These are phyloP conservation scores for Aechmea fasciata DNA, from an alignment of 176 grass and related monocot genomes.

Conservation along the genomic window DNA sequence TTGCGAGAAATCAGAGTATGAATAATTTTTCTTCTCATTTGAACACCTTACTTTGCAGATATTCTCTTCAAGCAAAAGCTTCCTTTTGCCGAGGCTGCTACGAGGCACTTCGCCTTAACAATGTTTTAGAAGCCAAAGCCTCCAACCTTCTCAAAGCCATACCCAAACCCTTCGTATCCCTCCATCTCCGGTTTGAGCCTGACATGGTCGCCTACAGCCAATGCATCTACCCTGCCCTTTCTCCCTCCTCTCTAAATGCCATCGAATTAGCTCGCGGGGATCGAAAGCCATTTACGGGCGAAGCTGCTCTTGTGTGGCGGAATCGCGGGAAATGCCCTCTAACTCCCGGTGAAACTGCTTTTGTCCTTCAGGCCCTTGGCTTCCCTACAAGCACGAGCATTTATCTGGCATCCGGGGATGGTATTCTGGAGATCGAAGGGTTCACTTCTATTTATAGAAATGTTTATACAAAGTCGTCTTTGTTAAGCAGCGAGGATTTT, in stretches of 20 bases:
- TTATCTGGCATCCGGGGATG: conserved; percentile 89
- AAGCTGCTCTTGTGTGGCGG: conserved; percentile 54
- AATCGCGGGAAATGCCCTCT: conserved; percentile 89
- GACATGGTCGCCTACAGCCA: conserved; percentile 87
- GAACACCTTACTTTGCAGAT: conserved; percentile 27
- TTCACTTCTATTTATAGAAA: conserved; percentile 67
- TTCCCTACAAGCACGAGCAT: conserved; percentile 61
- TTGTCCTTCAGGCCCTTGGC: conserved; percentile 62
- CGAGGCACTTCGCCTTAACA: conserved; percentile 57
- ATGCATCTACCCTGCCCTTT: conserved; percentile 58
- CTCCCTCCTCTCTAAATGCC: conserved; percentile 45
- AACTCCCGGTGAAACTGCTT: conserved; percentile 84
- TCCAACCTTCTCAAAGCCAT: conserved; percentile 50
- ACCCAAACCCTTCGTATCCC: conserved; percentile 86
- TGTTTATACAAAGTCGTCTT: conserved; percentile 63
- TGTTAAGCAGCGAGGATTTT: conserved; percentile 65
- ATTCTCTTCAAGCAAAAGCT: conserved; percentile 70
- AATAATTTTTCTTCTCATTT: neutral
- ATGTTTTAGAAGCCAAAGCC: conserved; percentile 61
- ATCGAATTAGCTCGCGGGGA: conserved; percentile 69
- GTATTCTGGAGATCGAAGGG: conserved; percentile 75
- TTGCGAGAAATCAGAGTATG: neutral
- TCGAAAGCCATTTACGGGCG: conserved; percentile 58
- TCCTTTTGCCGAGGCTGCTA: conserved; percentile 89
- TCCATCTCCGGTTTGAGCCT: conserved; percentile 94